These are phyloP conservation scores for Lavandula angustifolia DNA, from an alignment of 257 asterid genomes.

Conservation along the genomic window DNA sequence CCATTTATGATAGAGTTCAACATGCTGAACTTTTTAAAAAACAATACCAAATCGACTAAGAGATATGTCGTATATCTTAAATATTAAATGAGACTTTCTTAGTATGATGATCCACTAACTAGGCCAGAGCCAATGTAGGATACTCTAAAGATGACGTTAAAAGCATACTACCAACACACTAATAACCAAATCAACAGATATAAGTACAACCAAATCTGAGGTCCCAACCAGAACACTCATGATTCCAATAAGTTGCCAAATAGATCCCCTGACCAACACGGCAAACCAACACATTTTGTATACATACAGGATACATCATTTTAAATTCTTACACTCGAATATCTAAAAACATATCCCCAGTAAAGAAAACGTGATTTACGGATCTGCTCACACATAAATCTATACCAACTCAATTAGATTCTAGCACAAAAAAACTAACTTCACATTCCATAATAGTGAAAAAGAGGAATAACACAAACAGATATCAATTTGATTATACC, in stretches of 20 bases:
- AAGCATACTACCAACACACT: constrained; percentile 1
- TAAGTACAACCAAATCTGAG: no score
- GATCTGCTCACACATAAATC: constrained; percentile 24
- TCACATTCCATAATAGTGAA: neutral
- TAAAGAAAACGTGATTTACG: neutral
- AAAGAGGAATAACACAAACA: neutral
- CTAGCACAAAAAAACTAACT: constrained; percentile 25
- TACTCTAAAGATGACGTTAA: constrained; percentile 16
- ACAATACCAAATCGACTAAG: neutral
- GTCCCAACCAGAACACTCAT: neutral
- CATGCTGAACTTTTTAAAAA: neutral
- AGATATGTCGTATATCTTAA: neutral
- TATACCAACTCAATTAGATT: constrained; percentile 24
- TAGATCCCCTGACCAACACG: constrained; percentile 1
- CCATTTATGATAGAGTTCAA: neutral
- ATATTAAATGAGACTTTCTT: neutral
- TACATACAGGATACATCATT: neutral
- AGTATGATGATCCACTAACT: neutral
- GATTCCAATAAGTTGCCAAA: neutral
- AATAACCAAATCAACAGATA: constrained; percentile 25
- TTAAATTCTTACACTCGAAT: constrained; percentile 24
- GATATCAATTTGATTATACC: constrained; percentile 24
- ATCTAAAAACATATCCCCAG: constrained; percentile 28
- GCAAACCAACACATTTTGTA: constrained; percentile 10
- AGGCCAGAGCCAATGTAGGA: neutral